Conservation (phyloP, 805 yeast species). For the Candida sphagnicola region DNA sequence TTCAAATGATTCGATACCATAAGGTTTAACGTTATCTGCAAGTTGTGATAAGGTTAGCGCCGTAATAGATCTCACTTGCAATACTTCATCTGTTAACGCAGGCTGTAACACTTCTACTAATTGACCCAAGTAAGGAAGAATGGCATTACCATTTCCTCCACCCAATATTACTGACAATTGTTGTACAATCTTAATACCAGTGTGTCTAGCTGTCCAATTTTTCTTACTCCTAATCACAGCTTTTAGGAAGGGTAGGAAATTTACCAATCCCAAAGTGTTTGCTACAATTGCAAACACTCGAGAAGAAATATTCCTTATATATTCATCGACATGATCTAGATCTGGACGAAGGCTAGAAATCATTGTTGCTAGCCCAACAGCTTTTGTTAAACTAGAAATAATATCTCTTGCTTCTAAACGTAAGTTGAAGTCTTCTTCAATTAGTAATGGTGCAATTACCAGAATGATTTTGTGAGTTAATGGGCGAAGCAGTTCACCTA, state of each 20-base stretch:
- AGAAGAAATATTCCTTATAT: slow-evolving; percentile 70
- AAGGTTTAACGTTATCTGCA: slow-evolving; percentile 81
- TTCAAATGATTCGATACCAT: slow-evolving; percentile 88
- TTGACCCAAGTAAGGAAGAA: slow-evolving; percentile 68
- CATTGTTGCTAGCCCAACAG: slow-evolving; percentile 79
- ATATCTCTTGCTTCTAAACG: slow-evolving; percentile 78
- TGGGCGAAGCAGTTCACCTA: slow-evolving; percentile 67
- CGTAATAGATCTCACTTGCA: slow-evolving; percentile 62
- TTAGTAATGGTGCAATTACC: slow-evolving; percentile 73
- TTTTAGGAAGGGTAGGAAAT: slow-evolving; percentile 71
- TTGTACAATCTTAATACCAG: slow-evolving; percentile 75
- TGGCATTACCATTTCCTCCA: slow-evolving; percentile 45
- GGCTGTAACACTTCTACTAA: slow-evolving; percentile 59
- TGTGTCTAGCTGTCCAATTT: slow-evolving; percentile 78
- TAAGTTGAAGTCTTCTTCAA: slow-evolving; percentile 74
- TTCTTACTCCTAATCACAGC: slow-evolving; percentile 77
- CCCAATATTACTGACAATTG: slow-evolving; percentile 70
- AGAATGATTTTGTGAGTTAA: slow-evolving; percentile 66
- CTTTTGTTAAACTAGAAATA: slow-evolving; percentile 67
- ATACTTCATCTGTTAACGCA: slow-evolving; percentile 62
- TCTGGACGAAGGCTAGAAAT: slow-evolving; percentile 78
- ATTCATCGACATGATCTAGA: slow-evolving; percentile 78
- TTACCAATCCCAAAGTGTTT: slow-evolving; percentile 67
- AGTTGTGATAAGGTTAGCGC: slow-evolving; percentile 69
- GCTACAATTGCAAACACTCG: slow-evolving; percentile 83